These are phyloP conservation scores for Curvularia sp. DNA, from an alignment of 2,329 filamentous ascomycete species.

Conservation along the genomic window DNA sequence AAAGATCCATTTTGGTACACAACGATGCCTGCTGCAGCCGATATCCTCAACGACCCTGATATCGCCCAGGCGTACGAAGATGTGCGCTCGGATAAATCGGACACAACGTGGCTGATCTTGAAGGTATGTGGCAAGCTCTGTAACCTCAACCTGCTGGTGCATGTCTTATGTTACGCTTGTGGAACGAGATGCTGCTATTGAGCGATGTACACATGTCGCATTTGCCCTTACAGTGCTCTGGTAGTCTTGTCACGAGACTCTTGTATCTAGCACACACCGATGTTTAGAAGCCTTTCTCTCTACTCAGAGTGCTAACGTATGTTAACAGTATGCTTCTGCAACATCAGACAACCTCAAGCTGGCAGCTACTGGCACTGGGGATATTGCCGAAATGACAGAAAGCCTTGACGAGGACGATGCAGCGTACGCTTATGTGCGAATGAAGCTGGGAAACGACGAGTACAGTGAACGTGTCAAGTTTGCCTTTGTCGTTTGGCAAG, in stretches of 20 bases:
- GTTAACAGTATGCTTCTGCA: conserved; percentile 43
- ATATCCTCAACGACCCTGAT: conserved; percentile 56
- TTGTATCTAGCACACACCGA: neutral
- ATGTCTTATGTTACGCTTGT: neutral
- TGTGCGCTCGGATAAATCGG: conserved; percentile 70
- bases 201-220: neutral
- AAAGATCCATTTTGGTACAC: neutral
- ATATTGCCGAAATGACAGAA: conserved; percentile 64
- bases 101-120: conserved; percentile 71
- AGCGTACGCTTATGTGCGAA: conserved; percentile 66
- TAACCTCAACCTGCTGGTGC: neutral
- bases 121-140: conserved; percentile 55
- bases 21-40: conserved; percentile 36
- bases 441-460: conserved; percentile 73
- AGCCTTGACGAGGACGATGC: conserved; percentile 66
- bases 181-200: neutral
- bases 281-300: neutral
- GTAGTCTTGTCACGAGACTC: conserved; percentile 1
- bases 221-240: neutral
- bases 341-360: conserved; percentile 65
- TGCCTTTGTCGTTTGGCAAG: conserved; percentile 72
- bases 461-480: conserved; percentile 75
- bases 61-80: conserved; percentile 70
- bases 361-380: conserved; percentile 65
- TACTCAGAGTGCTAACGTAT: neutral